Conservation (phyloP, 352 stramenopile genomes). For the Phytophthora multivora region DNA sequence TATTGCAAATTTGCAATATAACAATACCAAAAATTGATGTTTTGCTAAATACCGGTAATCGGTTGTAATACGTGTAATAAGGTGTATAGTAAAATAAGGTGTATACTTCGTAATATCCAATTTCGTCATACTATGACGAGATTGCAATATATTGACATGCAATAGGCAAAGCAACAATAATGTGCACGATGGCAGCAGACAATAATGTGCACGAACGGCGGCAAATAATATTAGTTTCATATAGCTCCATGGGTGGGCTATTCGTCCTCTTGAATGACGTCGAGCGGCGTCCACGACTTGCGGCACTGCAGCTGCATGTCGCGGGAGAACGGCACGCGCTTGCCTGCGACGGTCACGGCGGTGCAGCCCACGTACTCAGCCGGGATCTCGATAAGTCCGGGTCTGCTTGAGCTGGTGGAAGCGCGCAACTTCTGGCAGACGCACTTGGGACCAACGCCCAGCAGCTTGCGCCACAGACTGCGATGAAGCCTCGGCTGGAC, state of each 20-base stretch:
- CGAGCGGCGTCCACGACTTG: slow-evolving; percentile 47
- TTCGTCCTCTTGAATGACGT: slow-evolving; percentile 53
- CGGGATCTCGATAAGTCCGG: slow-evolving; percentile 43
- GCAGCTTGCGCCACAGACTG: slow-evolving; percentile 60
- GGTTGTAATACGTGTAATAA: too few relatives aligned
- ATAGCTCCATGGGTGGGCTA: slow-evolving; percentile 1
- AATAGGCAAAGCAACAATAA: too few relatives aligned
- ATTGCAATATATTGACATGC: too few relatives aligned
- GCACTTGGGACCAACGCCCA: slow-evolving; percentile 64
- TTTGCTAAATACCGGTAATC: too few relatives aligned
- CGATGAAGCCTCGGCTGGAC: slow-evolving; percentile 37
- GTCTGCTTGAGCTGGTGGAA: slow-evolving; percentile 1
- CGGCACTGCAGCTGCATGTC: slow-evolving; percentile 55
- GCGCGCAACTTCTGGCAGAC: slow-evolving; percentile 34
- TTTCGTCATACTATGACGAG: too few relatives aligned
- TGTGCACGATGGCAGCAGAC: neutral
- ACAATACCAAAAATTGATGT: too few relatives aligned
- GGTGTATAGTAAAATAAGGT: too few relatives aligned
- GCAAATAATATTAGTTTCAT: slow-evolving; percentile 25
- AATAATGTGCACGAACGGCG: slow-evolving; percentile 1
- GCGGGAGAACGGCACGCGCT: slow-evolving; percentile 55
- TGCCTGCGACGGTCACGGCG: slow-evolving; percentile 50
- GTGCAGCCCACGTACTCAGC: slow-evolving; percentile 50
- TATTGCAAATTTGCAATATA: too few relatives aligned
- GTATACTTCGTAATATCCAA: too few relatives aligned